phyloP scores from a whole-genome alignment of 805 yeast species.

The Saturnispora dispora region DNA sequence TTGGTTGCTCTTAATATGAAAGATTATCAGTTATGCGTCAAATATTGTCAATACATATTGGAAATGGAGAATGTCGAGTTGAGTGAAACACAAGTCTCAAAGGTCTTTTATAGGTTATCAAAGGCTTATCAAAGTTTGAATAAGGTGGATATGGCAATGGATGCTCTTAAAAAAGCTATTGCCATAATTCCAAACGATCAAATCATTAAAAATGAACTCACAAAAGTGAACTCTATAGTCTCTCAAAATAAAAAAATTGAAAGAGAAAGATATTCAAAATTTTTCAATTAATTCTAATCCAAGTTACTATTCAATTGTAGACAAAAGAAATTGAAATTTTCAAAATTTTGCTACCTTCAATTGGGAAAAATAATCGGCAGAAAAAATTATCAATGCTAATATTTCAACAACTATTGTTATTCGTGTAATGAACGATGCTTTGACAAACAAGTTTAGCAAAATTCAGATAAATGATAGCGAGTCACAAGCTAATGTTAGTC shows the following conservation, averaged over 20 bases:
- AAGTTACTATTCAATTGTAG: neutral
- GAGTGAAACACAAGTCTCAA: conserved; percentile 20
- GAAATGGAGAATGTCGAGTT: conserved; percentile 34
- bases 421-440: neutral
- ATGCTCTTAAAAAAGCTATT: conserved; percentile 37
- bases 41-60: conserved; percentile 46
- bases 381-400: neutral
- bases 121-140: conserved; percentile 31
- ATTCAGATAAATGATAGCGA: neutral
- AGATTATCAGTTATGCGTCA: conserved; percentile 40
- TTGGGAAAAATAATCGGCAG: neutral
- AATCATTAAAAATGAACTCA: conserved; percentile 37
- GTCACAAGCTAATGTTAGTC: neutral
- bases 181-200: conserved; percentile 39
- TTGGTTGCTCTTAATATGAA: conserved; percentile 42
- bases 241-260: conserved; percentile 40
- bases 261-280: conserved; percentile 50
- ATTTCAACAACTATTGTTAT: neutral
- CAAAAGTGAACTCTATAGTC: conserved; percentile 31
- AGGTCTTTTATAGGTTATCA: conserved; percentile 24
- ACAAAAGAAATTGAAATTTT: neutral
- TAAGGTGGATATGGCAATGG: conserved; percentile 41
- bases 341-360: neutral
- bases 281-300: conserved; percentile 32
- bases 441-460: neutral